phyloP scores from a whole-genome alignment of 768 basidiomycete species.

The Stropharia rugosoannulata region DNA sequence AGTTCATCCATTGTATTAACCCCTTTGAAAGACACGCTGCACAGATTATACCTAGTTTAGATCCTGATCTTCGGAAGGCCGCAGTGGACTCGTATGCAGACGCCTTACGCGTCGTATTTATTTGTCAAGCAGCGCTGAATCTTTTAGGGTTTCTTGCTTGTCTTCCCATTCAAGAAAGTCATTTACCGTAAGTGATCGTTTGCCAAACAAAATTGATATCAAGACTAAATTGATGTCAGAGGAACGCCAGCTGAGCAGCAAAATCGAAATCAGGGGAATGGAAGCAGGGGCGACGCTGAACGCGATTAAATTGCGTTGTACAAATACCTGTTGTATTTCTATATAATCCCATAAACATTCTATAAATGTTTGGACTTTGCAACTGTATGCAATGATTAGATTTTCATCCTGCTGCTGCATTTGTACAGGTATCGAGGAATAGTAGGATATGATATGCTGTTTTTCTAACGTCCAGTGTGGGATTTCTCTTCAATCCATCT shows the following conservation, averaged over 20 bases:
- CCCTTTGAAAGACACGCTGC: constrained; percentile 59
- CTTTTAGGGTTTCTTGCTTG: constrained; percentile 66
- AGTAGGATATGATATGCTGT: too few relatives aligned
- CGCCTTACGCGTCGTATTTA: constrained; percentile 80
- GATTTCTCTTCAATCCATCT: constrained; percentile 82
- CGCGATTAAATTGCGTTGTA: constrained; percentile 23
- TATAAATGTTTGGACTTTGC: constrained; percentile 13
- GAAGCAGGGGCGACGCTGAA: constrained; percentile 23
- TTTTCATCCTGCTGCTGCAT: neutral
- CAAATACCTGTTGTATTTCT: constrained; percentile 23
- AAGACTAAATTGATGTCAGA: constrained; percentile 28
- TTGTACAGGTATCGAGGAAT: too few relatives aligned
- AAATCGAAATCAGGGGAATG: constrained; percentile 41
- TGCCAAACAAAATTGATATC: neutral
- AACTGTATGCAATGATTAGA: neutral
- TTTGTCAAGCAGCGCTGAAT: constrained; percentile 71
- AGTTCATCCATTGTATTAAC: neutral
- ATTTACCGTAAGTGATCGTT: constrained; percentile 48
- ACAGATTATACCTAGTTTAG: constrained; percentile 65
- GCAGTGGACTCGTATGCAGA: constrained; percentile 79
- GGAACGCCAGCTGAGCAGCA: constrained; percentile 61
- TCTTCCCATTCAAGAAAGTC: constrained; percentile 75
- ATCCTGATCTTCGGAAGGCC: constrained; percentile 50
- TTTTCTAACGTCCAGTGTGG: constrained; percentile 25
- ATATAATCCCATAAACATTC: constrained; percentile 23